Base-by-base conservation (phyloP, 441 rosid genomes). In the Theobroma grandiflorum region DNA sequence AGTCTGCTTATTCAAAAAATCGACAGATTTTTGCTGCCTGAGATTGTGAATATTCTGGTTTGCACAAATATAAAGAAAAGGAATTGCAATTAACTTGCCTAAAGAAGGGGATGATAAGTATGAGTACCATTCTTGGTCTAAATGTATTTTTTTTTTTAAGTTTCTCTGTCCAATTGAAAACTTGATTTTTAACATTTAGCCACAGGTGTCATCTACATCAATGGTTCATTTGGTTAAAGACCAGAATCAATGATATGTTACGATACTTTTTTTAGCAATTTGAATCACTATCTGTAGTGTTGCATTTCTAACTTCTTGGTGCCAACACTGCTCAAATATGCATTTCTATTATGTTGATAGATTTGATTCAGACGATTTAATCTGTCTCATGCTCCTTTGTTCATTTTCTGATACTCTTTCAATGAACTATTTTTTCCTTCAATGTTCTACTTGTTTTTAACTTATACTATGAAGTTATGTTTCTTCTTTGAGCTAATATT, bases 301-400 rank as follows among this genome's bases (percentile, higher is more conserved):
- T 63, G n/a, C 59, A 31, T 74, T 42, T 58, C 61, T 74, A 74
- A 43, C 26, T 58, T 74, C 67, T 74, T 74, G 43, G 67, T 58
- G 77, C 77, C 40, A 15, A 35, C 42, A 22, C 8, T 73, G 77
- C 57, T 73, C 77, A 57, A 47, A 55, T 38, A 50, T 4, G 4
- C 76, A 37, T 53, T 72, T 72, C 76, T 22, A n/a, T 55, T n/a
- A 20, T 43, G 49, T 37, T 53, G 35, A 38, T 37, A 72, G 64
- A 55, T 72, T 53, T 37, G n/a, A 55, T 37, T 35, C 76, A 55
- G 72, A 65, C 49, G 49, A 65, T 35, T 38, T 52, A 31, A 65
- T 20, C 37, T 11, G 50, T 38, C 20, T 57, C 47, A 18, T 65
- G 58, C 50, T 37, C 37, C 52, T 76, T 2, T 7, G 4, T 52